Evolutionary conservation across 139 green algal species (phyloP).

Genomic region (Choricystis sp.): DNA sequence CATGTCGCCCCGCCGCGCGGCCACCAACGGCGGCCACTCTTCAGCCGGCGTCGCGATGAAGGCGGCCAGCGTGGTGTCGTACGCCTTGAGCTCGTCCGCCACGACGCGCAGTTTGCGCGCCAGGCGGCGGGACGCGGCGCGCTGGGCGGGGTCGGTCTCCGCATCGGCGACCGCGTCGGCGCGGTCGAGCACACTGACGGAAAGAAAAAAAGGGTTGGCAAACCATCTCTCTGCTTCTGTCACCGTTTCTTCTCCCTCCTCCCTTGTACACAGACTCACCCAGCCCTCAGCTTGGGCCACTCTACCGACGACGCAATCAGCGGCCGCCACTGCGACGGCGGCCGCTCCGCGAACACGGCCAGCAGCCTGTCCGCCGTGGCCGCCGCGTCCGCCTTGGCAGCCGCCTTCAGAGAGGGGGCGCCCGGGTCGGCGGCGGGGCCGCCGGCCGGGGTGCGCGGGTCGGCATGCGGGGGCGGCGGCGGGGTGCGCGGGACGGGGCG

Average conservation of each 20-base stretch:
- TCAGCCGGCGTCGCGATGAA: conserved; percentile 10
- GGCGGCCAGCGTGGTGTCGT: conserved; percentile 12
- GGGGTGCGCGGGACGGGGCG: too few relatives aligned
- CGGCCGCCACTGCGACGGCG: neutral
- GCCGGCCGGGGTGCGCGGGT: too few relatives aligned
- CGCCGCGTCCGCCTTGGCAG: neutral
- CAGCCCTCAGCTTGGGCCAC: neutral
- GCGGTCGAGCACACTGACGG: neutral
- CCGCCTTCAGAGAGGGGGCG: too few relatives aligned
- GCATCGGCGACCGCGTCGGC: neutral
- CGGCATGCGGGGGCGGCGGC: too few relatives aligned
- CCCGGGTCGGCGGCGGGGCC: too few relatives aligned
- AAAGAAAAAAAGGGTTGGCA: too few relatives aligned
- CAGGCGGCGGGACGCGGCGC: neutral
- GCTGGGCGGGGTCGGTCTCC: neutral
- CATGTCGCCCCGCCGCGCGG: conserved; percentile 12
- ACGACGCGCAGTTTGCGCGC: conserved; percentile 17
- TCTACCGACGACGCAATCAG: neutral
- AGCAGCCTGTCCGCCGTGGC: neutral
- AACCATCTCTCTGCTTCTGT: too few relatives aligned
- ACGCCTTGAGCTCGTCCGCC: conserved; percentile 22
- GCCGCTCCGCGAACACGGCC: neutral
- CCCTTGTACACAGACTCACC: too few relatives aligned
- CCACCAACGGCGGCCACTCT: conserved; percentile 39
- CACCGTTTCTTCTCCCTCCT: too few relatives aligned